A percentile compares a stretch with the other conserved stretches of the same genome.
phyloP scores from a whole-genome alignment of 345 rosid species.

The Brassica carinata region DNA sequence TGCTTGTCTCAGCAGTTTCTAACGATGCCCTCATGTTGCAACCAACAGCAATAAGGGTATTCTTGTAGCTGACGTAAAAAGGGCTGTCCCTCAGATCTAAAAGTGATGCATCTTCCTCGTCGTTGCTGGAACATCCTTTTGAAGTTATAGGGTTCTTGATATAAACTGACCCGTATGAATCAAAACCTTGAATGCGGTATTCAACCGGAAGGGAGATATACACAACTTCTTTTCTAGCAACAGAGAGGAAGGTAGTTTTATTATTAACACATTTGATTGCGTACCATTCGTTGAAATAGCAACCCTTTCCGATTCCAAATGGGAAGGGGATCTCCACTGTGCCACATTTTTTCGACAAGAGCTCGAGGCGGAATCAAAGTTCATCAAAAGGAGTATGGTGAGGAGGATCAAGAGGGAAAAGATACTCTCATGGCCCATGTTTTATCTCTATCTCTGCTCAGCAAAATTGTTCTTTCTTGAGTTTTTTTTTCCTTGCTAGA shows the following conservation, averaged over 20 bases:
- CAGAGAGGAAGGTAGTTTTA: not conserved
- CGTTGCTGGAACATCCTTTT: conserved; percentile 5
- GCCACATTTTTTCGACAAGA: not conserved
- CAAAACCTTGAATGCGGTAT: not conserved
- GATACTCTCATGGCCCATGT: not conserved
- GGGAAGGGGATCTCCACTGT: not conserved
- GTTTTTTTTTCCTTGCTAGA: not conserved
- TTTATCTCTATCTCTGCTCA: not conserved
- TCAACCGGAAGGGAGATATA: not conserved
- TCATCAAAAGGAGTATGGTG: not conserved
- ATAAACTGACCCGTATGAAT: not conserved
- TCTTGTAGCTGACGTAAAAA: not conserved
- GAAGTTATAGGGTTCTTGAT: conserved; percentile 4
- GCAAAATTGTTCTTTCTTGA: not conserved
- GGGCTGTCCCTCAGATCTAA: conserved; percentile 5
- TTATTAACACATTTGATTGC: not conserved
- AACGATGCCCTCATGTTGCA: not conserved
- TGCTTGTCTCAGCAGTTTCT: not conserved
- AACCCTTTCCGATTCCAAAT: not conserved
- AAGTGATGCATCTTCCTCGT: not conserved
- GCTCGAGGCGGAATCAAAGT: not conserved
- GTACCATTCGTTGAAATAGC: not conserved
- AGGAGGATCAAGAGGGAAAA: not conserved
- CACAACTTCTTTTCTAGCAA: not conserved
- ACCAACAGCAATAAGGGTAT: not conserved